These are phyloP conservation scores for Sporothrix curviconia DNA, from an alignment of 2,329 filamentous ascomycete species.

Conservation along the genomic window DNA sequence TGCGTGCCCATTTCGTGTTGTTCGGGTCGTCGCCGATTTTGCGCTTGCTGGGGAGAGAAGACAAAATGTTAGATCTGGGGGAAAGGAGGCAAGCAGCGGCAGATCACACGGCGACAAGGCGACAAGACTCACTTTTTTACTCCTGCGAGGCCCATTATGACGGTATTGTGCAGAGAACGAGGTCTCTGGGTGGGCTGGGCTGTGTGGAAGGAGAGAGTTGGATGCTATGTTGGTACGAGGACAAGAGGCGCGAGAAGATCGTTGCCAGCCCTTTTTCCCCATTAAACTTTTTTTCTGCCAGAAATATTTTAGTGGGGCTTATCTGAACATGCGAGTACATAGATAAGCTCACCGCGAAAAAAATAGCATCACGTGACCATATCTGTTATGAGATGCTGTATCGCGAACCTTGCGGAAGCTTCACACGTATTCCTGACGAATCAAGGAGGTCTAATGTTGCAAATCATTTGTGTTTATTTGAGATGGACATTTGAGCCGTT, in stretches of 20 bases:
- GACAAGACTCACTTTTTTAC: slow-evolving; percentile 52
- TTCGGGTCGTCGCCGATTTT: slow-evolving; percentile 90
- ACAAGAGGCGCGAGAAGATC: background rate
- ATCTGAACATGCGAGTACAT: background rate
- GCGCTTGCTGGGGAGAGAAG: slow-evolving; percentile 29
- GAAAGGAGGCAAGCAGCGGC: background rate
- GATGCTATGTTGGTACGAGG: background rate
- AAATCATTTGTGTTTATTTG: too few species aligned
- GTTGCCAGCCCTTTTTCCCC: background rate
- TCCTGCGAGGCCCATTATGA: slow-evolving; percentile 60
- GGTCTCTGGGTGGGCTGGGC: background rate
- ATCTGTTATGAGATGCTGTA: background rate
- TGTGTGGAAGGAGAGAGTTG: background rate
- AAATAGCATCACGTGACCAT: background rate
- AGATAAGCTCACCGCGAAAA: slow-evolving; percentile 10
- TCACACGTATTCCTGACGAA: too few species aligned
- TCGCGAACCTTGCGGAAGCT: too few species aligned
- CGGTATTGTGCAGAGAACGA: background rate
- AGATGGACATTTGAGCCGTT: too few species aligned
- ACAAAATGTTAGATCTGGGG: background rate
- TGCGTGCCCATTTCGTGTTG: slow-evolving; percentile 86
- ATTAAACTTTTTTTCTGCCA: slow-evolving; percentile 15
- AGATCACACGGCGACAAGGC: too few species aligned
- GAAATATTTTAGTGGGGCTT: slow-evolving; percentile 13
- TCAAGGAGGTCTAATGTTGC: too few species aligned